Evolutionary conservation across 2,329 filamentous ascomycete species (phyloP), one percentile per base, ranked within the genome.

Genomic region (Thermomyces lanuginosus): DNA sequence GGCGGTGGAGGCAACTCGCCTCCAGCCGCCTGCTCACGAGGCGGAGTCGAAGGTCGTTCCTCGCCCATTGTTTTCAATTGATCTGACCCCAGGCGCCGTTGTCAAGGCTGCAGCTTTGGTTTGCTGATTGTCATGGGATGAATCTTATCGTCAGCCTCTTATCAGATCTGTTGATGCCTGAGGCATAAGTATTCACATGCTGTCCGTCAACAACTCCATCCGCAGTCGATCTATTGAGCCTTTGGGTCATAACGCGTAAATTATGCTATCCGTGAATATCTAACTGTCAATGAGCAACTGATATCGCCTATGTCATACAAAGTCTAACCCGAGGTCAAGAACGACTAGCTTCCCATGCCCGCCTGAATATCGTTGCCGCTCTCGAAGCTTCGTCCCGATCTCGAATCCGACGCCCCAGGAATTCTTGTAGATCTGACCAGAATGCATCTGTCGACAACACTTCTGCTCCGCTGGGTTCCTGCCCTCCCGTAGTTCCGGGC

Each of bases 391-490:
- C 63, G 2, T 47, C 49, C 27, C 64, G 72, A 46, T 91, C 77
- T 52, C 76, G 72, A 41, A 92, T 55, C 48, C 81, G 69, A 58
- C 84, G 78, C 44, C 72, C 57, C 49, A 98, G 48, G 52, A 86
- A 95, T 0, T 69, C 77, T 45, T 72, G 72, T 36, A 98, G 53
- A 57, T 95, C 89, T 6, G 56, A 56, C 89, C 89, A 98, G 47
- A 98, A 98, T 29, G 66, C 72, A 5, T 76, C 69, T 8, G 70
- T 76, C 44, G 69, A 58, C 36, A 92, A 46, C 11, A 76, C 64
- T 15, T 68, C 66, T 28, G 55, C 55, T 17, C 66, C 67, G 38
- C 66, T 71, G n/a, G 61, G 51, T 3, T 58, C 62, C 36, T 66
- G 61, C 28, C 64, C 64, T 21, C n/a, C 39, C 3, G 36, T 32